phyloP scores from a whole-genome alignment of 1,284 basidiomycete genomes.

The Somion occarium region DNA sequence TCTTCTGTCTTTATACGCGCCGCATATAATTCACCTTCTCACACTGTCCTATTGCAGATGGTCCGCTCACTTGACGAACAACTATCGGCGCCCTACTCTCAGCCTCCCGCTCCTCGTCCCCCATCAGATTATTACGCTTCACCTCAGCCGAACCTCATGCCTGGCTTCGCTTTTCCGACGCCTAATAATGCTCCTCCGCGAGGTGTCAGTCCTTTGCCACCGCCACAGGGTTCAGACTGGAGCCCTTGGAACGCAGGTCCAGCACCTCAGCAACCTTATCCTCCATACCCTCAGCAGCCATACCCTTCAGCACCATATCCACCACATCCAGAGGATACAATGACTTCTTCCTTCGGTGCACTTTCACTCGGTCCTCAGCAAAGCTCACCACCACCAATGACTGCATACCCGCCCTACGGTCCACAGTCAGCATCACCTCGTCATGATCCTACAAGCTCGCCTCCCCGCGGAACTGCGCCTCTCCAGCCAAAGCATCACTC shows the following conservation, averaged over 20 bases:
- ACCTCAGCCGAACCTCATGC: conserved; percentile 16
- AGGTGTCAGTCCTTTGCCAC: conserved; percentile 24
- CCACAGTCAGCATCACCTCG: conserved; percentile 7
- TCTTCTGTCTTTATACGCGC: conserved; percentile 14
- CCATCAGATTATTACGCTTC: conserved; percentile 12
- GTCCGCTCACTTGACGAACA: conserved; percentile 46
- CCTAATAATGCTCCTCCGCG: conserved; percentile 14
- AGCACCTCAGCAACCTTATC: conserved; percentile 15
- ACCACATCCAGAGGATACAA: not conserved
- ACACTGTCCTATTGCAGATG: conserved; percentile 41
- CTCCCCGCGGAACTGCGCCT: conserved; percentile 11
- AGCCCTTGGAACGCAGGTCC: conserved; percentile 25
- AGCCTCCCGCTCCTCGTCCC: conserved; percentile 17
- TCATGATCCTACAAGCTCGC: conserved; percentile 10
- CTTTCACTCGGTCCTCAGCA: conserved; percentile 13
- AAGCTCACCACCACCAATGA: not conserved
- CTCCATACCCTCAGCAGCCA: conserved; percentile 21
- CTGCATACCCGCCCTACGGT: not conserved
- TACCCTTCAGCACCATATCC: conserved; percentile 7
- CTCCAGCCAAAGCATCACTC: conserved; percentile 14
- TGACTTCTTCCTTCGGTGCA: conserved; percentile 18
- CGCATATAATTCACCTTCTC: conserved; percentile 5
- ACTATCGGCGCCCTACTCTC: conserved; percentile 11
- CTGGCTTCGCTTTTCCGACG: conserved; percentile 22
- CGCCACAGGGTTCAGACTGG: conserved; percentile 28